A percentile compares a stretch with the other conserved stretches of the same genome.
Conservation (phyloP, 2,329 filamentous ascomycete species). For the Aureobasidium subglaciale region DNA sequence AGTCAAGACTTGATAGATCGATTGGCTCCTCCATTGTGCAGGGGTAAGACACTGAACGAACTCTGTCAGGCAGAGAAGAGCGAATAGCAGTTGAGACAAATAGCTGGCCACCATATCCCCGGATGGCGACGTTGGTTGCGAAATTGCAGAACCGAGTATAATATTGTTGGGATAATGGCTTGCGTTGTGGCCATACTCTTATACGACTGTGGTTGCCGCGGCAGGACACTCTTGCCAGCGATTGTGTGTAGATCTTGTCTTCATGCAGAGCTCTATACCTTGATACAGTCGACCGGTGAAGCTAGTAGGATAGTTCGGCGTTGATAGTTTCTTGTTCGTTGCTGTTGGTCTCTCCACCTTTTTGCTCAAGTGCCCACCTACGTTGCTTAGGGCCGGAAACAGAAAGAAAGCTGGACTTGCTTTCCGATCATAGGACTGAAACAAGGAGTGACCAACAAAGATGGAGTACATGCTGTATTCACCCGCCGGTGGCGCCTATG, state of each 20-base stretch:
- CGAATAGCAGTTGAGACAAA: neutral
- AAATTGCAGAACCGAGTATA: neutral
- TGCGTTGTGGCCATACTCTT: neutral
- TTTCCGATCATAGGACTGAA: neutral
- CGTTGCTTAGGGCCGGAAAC: neutral
- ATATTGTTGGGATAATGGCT: neutral
- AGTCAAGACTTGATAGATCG: constrained; percentile 35
- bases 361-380: neutral
- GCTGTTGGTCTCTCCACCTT: neutral
- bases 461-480: neutral
- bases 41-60: constrained; percentile 12
- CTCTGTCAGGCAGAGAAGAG: neutral
- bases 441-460: neutral
- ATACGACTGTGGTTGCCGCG: neutral
- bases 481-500: neutral
- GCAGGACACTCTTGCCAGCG: neutral
- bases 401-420: neutral
- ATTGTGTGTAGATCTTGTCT: neutral
- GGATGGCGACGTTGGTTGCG: neutral
- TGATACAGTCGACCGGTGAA: neutral
- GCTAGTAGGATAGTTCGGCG: neutral
- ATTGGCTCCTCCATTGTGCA: constrained; percentile 33
- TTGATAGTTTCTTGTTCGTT: neutral
- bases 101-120: neutral
- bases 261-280: neutral